Evolutionary conservation across 2,329 filamentous ascomycete species (phyloP).

Genomic region (Fusarium anthophilum): DNA sequence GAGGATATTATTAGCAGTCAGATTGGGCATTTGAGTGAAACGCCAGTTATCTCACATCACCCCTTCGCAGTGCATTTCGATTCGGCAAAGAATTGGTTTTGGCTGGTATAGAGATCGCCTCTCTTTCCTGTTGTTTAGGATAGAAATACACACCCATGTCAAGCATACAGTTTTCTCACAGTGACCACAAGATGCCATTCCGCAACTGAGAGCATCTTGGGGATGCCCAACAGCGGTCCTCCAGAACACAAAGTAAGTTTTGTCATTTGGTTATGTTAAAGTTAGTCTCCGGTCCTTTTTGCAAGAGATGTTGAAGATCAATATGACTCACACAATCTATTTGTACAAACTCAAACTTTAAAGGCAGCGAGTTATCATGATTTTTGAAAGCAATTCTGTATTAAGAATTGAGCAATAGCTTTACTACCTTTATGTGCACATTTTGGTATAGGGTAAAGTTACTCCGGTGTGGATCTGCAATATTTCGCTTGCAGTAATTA

Average conservation of each 20-base stretch:
- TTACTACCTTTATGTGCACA: no score
- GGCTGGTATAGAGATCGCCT: conserved; percentile 41
- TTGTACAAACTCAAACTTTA: background rate
- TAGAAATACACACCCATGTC: conserved; percentile 38
- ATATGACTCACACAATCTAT: background rate
- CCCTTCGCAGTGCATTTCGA: conserved; percentile 20
- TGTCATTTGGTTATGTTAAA: background rate
- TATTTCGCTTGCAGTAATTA: conserved; percentile 6
- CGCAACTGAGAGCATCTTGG: no score
- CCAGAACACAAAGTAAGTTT: background rate
- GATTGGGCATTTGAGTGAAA: conserved; percentile 37
- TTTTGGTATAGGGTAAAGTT: conserved; percentile 2
- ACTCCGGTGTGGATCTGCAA: background rate
- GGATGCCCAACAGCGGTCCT: background rate
- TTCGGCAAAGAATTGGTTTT: conserved; percentile 34
- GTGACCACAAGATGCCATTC: background rate
- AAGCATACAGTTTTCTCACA: background rate
- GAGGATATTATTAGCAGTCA: conserved; percentile 16
- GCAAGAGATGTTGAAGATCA: background rate
- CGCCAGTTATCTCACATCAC: conserved; percentile 5
- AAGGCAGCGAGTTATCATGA: background rate
- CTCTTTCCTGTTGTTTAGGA: conserved; percentile 32
- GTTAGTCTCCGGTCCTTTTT: background rate
- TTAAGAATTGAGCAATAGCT: background rate
- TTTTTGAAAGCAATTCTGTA: background rate